Percentiles rank a stretch among this genome's conserved stretches.
Evolutionary conservation across 345 rosid species (phyloP).

Genomic region (Ceriops tagal): DNA sequence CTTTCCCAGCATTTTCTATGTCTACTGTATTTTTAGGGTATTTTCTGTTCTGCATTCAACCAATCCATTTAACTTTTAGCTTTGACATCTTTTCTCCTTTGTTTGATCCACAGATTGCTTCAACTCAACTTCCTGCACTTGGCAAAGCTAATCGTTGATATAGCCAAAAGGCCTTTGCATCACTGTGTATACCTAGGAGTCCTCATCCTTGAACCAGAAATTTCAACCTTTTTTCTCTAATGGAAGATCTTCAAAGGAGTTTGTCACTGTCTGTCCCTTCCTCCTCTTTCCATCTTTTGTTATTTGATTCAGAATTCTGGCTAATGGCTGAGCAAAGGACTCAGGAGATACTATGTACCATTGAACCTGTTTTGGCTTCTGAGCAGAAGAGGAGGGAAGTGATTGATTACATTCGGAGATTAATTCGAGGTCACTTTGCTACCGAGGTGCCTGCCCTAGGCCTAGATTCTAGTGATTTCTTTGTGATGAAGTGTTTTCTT

Average conservation of each 20-base stretch:
- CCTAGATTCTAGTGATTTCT: conserved; percentile 2
- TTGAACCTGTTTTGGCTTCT: conserved; percentile 65
- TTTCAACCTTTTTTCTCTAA: conserved; percentile 30
- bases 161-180: conserved; percentile 19
- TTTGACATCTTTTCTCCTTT: neutral
- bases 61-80: neutral
- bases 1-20: conserved; percentile 8
- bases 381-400: conserved; percentile 62
- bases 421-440: conserved; percentile 51
- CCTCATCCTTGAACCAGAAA: conserved; percentile 23
- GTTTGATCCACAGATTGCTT: neutral
- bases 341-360: conserved; percentile 60
- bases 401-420: conserved; percentile 47
- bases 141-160: conserved; percentile 10
- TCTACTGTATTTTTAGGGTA: conserved; percentile 2
- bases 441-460: conserved; percentile 48
- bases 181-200: conserved; percentile 16
- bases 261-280: conserved; percentile 37
- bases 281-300: conserved; percentile 32
- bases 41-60: neutral
- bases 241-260: conserved; percentile 57
- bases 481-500: neutral
- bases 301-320: conserved; percentile 59
- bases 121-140: conserved; percentile 8
- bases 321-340: conserved; percentile 65